phyloP scores from a whole-genome alignment of 805 yeast genomes.

The Candida wancherniae region DNA sequence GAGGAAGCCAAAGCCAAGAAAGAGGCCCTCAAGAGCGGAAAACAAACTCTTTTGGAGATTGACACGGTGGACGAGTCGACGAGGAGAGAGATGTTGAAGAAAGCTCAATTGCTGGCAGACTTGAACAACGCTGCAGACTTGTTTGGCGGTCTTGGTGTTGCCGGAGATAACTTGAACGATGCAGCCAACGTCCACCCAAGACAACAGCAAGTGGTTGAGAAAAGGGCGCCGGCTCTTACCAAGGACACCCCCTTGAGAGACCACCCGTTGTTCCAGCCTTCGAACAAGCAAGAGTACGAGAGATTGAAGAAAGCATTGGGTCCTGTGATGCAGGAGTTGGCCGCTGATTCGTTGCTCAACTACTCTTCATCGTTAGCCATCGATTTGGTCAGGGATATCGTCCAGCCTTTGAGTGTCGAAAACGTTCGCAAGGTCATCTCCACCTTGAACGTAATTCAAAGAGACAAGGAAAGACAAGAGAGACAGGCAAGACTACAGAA shows the following conservation, averaged over 20 bases:
- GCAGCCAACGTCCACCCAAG: slow-evolving; percentile 49
- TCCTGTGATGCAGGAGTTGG: slow-evolving; percentile 54
- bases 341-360: slow-evolving; percentile 57
- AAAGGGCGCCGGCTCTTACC: slow-evolving; percentile 31
- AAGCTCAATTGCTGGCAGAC: slow-evolving; percentile 82
- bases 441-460: slow-evolving; percentile 73
- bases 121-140: slow-evolving; percentile 89
- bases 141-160: slow-evolving; percentile 67
- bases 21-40: slow-evolving; percentile 35
- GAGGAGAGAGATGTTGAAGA: slow-evolving; percentile 65
- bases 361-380: slow-evolving; percentile 75
- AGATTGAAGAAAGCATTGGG: slow-evolving; percentile 69
- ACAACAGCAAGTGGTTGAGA: slow-evolving; percentile 40
- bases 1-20: slow-evolving; percentile 47
- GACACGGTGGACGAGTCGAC: slow-evolving; percentile 70
- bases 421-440: slow-evolving; percentile 80
- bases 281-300: slow-evolving; percentile 68
- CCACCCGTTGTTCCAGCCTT: slow-evolving; percentile 83
- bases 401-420: slow-evolving; percentile 77
- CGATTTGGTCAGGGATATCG: slow-evolving; percentile 79
- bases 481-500: slow-evolving; percentile 80
- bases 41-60: slow-evolving; percentile 46
- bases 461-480: slow-evolving; percentile 85
- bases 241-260: slow-evolving; percentile 58
- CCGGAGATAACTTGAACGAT: slow-evolving; percentile 30